Evolutionary conservation across 495 filamentous ascomycete genomes (phyloP).

Genomic region (Jackrogersella multiformis): DNA sequence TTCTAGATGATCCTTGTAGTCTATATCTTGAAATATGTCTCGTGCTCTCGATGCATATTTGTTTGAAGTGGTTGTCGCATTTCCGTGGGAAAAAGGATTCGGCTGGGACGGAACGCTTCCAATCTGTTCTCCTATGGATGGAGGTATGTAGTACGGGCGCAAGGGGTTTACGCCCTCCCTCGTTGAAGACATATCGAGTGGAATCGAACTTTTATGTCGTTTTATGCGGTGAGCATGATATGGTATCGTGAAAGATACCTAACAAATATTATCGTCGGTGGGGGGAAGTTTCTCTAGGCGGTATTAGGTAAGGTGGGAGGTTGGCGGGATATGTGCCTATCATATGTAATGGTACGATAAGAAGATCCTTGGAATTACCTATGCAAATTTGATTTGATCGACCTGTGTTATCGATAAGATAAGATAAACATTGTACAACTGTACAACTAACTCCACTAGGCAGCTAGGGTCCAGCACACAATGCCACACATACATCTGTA

Average conservation of each 20-base stretch:
- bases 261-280: constrained; percentile 22
- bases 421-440: background rate
- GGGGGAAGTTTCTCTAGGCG: constrained; percentile 11
- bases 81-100: constrained; percentile 55
- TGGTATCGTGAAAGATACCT: constrained; percentile 12
- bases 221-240: constrained; percentile 9
- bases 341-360: background rate
- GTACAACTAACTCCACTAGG: too few species aligned
- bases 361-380: background rate
- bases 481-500: background rate
- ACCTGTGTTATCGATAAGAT: constrained; percentile 27
- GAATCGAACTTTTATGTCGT: constrained; percentile 1
- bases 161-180: constrained; percentile 82
- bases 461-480: too few species aligned
- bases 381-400: background rate
- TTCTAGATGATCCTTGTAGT: constrained; percentile 86
- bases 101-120: constrained; percentile 53
- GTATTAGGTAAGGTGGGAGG: constrained; percentile 29
- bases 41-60: constrained; percentile 78
- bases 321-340: constrained; percentile 5
- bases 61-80: constrained; percentile 54
- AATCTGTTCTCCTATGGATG: constrained; percentile 71
- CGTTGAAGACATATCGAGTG: constrained; percentile 53
- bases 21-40: constrained; percentile 84
- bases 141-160: constrained; percentile 93